Evolutionary conservation across 257 asterid species (phyloP).

Genomic region (Lycium ferocissimum): DNA sequence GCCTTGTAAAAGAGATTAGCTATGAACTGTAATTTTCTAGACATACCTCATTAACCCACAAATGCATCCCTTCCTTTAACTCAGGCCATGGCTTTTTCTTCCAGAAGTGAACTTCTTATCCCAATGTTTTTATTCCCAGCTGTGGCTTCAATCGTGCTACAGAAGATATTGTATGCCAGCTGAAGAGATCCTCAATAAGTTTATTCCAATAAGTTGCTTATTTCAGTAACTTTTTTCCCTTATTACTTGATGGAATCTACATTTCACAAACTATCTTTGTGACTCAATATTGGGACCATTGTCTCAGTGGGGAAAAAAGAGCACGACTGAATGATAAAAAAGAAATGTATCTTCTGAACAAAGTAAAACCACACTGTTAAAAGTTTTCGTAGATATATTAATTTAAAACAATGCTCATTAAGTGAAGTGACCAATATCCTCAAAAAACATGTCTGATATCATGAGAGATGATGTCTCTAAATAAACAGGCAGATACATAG

Average conservation of each 20-base stretch:
- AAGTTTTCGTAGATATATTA: too few species aligned
- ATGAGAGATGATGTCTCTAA: too few species aligned
- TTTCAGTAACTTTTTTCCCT: not conserved
- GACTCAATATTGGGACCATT: not conserved
- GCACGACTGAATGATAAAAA: not conserved
- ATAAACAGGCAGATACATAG: too few species aligned
- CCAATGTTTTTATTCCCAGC: not conserved
- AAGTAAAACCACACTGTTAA: too few species aligned
- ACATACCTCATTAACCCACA: conserved; percentile 30
- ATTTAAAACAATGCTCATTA: too few species aligned
- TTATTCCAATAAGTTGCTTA: not conserved
- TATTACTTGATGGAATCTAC: too few species aligned
- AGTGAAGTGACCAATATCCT: too few species aligned
- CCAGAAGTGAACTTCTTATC: conserved; percentile 12
- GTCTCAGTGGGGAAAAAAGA: not conserved
- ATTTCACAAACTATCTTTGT: not conserved
- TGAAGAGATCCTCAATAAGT: not conserved
- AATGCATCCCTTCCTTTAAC: conserved; percentile 3
- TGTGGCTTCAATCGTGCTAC: conserved; percentile 6
- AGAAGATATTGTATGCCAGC: not conserved
- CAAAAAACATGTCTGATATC: too few species aligned
- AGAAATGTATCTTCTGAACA: too few species aligned
- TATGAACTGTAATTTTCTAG: not conserved
- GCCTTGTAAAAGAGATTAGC: not conserved
- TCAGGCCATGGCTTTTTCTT: conserved; percentile 25